Conservation (phyloP, 345 rosid species). For the Excoecaria cochinchinensis region DNA sequence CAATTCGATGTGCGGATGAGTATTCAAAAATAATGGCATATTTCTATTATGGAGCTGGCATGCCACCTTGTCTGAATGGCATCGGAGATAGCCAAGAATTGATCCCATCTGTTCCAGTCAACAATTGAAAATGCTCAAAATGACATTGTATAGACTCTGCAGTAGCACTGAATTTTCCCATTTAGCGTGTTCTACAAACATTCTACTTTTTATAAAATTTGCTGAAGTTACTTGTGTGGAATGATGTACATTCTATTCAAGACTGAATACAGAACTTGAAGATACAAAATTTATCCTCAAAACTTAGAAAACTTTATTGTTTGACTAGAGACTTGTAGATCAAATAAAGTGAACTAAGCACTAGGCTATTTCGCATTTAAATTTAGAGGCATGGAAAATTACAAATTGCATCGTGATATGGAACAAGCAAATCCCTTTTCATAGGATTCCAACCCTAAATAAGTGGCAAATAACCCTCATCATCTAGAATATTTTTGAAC, state of each 20-base stretch:
- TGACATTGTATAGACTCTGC: neutral
- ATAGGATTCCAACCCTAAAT: too few relatives aligned
- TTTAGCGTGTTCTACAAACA: neutral
- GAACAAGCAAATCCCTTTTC: too few relatives aligned
- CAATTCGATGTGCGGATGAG: constrained; percentile 63
- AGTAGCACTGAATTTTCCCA: neutral
- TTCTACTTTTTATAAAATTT: neutral
- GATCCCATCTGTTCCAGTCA: constrained; percentile 48
- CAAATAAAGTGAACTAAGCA: too few relatives aligned
- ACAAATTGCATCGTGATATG: too few relatives aligned
- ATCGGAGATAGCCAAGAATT: constrained; percentile 42
- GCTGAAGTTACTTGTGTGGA: neutral
- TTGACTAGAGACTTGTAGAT: too few relatives aligned
- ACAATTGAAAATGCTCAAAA: constrained; percentile 18
- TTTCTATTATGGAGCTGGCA: constrained; percentile 87
- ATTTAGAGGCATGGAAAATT: too few relatives aligned
- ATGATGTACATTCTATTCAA: neutral
- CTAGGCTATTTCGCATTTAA: too few relatives aligned
- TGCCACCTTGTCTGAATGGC: constrained; percentile 57
- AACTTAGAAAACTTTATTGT: too few relatives aligned
- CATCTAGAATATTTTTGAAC: too few relatives aligned
- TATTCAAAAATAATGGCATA: constrained; percentile 82
- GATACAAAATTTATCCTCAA: too few relatives aligned
- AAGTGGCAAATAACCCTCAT: too few relatives aligned
- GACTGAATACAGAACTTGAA: too few relatives aligned